Evolutionary conservation across 2,329 filamentous ascomycete genomes (phyloP).

Genomic region (Fusarium armeniacum): DNA sequence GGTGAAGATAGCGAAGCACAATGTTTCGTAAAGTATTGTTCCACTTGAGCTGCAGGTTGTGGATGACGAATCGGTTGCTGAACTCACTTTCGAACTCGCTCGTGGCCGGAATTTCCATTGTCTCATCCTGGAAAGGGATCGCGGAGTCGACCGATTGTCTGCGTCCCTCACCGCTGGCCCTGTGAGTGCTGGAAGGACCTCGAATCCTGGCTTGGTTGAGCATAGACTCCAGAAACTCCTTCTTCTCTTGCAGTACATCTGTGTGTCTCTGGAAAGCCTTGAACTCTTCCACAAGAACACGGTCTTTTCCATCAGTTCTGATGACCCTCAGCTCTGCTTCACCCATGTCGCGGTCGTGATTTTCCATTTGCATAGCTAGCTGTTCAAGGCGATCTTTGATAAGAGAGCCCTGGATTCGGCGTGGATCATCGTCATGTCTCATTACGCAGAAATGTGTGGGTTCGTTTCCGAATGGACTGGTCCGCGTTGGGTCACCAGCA

Average conservation of each 20-base stretch:
- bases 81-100: slow-evolving; percentile 94
- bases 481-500: slow-evolving; percentile 82
- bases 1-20: slow-evolving; percentile 95
- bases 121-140: slow-evolving; percentile 68
- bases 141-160: slow-evolving; percentile 59
- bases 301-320: slow-evolving; percentile 64
- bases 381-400: slow-evolving; percentile 85
- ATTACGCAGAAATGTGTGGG: slow-evolving; percentile 96
- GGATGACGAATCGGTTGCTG: slow-evolving; percentile 97
- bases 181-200: slow-evolving; percentile 51
- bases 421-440: slow-evolving; percentile 89
- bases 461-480: slow-evolving; percentile 92
- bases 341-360: slow-evolving; percentile 78
- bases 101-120: slow-evolving; percentile 75
- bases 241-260: slow-evolving; percentile 69
- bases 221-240: slow-evolving; percentile 71
- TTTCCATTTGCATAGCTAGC: slow-evolving; percentile 81
- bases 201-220: slow-evolving; percentile 63
- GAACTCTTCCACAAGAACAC: slow-evolving; percentile 68
- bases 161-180: slow-evolving; percentile 46
- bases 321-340: slow-evolving; percentile 79
- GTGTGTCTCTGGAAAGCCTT: slow-evolving; percentile 72
- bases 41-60: slow-evolving; percentile 98
- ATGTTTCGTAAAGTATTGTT: slow-evolving; percentile 97
- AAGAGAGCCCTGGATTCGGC: slow-evolving; percentile 87